A percentile compares a stretch with the other conserved stretches of the same genome.
Conservation (phyloP, 306 rosid species). For the Erythrophleum fordii region DNA sequence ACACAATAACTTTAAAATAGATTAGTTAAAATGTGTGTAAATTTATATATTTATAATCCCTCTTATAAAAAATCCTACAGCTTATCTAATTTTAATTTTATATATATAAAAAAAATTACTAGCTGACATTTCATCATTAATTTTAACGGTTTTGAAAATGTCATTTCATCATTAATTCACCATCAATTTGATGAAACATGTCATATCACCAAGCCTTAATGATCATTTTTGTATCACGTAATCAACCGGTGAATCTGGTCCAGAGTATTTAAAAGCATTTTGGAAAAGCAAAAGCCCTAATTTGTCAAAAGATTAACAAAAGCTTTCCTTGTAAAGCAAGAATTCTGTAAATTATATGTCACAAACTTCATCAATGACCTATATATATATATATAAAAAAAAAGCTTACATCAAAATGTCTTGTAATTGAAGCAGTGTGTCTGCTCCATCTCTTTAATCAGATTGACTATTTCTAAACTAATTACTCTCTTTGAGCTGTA, state of each 20-base stretch:
- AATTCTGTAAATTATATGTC: not conserved
- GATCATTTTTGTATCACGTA: not conserved
- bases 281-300: not conserved
- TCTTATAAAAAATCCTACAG: no score
- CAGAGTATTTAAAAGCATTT: not conserved
- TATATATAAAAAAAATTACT: not conserved
- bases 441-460: not conserved
- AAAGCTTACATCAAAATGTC: not conserved
- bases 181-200: not conserved
- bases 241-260: not conserved
- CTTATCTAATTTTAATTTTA: not conserved
- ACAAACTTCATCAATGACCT: not conserved
- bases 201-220: conserved; percentile 9
- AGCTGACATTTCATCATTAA: no score
- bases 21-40: not conserved
- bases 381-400: no score
- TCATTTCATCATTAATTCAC: not conserved
- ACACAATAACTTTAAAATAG: not conserved
- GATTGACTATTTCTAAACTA: not conserved
- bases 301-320: not conserved
- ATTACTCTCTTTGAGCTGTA: not conserved
- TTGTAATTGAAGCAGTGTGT: not conserved
- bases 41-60: no score
- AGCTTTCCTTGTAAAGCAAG: not conserved
- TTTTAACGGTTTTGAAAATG: not conserved